These are phyloP conservation scores for Arthroderma uncinatum DNA, from an alignment of 2,329 filamentous ascomycete genomes.

Conservation along the genomic window DNA sequence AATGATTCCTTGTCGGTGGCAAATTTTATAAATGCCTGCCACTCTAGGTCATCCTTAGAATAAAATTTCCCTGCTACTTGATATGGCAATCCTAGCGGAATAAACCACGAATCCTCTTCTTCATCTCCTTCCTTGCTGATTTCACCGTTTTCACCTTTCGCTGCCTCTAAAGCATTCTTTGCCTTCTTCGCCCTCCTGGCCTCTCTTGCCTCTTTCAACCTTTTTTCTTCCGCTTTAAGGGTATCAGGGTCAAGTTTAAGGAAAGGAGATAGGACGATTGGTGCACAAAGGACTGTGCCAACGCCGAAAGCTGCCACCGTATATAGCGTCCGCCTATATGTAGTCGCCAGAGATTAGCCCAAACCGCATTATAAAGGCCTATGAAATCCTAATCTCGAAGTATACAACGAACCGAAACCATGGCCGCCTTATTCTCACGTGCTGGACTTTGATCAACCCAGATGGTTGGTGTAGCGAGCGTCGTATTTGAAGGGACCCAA, in stretches of 20 bases:
- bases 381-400: neutral
- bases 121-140: neutral
- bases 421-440: neutral
- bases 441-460: neutral
- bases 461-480: neutral
- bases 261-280: slow-evolving; percentile 5
- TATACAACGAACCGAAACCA: slow-evolving; percentile 1
- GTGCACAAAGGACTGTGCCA: neutral
- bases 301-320: neutral
- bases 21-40: slow-evolving; percentile 6
- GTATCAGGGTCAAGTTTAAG: neutral
- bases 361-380: neutral
- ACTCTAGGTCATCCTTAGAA: slow-evolving; percentile 11
- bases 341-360: neutral
- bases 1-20: slow-evolving; percentile 1
- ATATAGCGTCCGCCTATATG: slow-evolving; percentile 4
- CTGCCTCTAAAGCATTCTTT: neutral
- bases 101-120: slow-evolving; percentile 9
- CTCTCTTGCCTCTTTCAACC: neutral
- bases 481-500: neutral
- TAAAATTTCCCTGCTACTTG: slow-evolving; percentile 7
- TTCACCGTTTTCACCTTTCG: neutral
- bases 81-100: slow-evolving; percentile 12
- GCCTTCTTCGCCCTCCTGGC: neutral
- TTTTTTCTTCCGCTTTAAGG: slow-evolving; percentile 5